Evolutionary conservation across 2,329 filamentous ascomycete species (phyloP).

Genomic region (Penicillium sp.): DNA sequence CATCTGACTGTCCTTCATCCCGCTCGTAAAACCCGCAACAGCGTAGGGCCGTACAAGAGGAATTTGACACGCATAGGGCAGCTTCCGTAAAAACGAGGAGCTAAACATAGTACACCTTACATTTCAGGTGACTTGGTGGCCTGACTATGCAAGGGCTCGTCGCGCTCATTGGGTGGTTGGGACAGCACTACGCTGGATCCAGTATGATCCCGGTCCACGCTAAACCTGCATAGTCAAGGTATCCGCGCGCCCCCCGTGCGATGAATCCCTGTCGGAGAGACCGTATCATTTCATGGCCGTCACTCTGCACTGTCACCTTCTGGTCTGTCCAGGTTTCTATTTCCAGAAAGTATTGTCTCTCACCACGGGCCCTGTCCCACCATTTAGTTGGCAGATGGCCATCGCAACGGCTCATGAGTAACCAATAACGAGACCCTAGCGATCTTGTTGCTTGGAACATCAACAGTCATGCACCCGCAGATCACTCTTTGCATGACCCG

Average conservation of each 20-base stretch:
- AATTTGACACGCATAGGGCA: neutral
- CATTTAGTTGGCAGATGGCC: neutral
- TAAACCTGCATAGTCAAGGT: neutral
- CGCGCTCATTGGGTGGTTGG: conserved; percentile 16
- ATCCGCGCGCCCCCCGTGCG: neutral
- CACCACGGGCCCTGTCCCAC: neutral
- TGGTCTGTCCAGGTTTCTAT: conserved; percentile 1
- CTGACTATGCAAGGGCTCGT: conserved; percentile 23
- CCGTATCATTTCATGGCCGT: conserved; percentile 16
- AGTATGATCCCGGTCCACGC: neutral
- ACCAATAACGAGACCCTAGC: conserved; percentile 6
- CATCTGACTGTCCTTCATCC: neutral
- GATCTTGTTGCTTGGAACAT: conserved; percentile 10
- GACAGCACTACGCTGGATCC: neutral
- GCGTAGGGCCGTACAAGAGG: neutral
- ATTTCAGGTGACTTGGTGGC: conserved; percentile 25
- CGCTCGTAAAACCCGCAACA: neutral
- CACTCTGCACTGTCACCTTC: conserved; percentile 35
- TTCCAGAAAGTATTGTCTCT: conserved; percentile 1
- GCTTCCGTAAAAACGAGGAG: neutral
- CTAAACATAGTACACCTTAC: conserved; percentile 28
- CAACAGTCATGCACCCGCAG: neutral
- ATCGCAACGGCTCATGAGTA: conserved; percentile 1
- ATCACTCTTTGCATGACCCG: conserved; percentile 9
- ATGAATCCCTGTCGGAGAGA: conserved; percentile 7